Percentiles rank a stretch among this genome's conserved stretches.
phyloP scores from a whole-genome alignment of 371 early-diverging fungal genomes.

The Blakeslea trispora region DNA sequence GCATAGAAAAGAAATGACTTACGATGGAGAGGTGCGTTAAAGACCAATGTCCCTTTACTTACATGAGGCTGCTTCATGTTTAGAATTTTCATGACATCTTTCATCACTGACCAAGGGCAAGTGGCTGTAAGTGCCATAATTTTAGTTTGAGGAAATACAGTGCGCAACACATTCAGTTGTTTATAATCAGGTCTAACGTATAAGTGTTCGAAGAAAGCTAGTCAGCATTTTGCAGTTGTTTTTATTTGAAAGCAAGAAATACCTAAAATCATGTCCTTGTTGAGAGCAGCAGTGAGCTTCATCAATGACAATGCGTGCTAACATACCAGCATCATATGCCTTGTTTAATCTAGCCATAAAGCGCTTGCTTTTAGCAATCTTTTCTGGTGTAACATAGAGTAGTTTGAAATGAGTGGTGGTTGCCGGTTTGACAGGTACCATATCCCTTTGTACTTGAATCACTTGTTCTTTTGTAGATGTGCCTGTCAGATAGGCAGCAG shows the following conservation, averaged over 20 bases:
- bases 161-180: slow-evolving; percentile 40
- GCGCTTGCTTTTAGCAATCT: slow-evolving; percentile 72
- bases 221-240: too few species aligned
- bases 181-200: slow-evolving; percentile 44
- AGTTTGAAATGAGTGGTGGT: slow-evolving; percentile 44
- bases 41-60: slow-evolving; percentile 49
- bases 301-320: slow-evolving; percentile 83
- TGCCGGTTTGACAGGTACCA: slow-evolving; percentile 33
- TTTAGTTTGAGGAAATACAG: slow-evolving; percentile 67
- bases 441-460: slow-evolving; percentile 48
- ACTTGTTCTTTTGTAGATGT: slow-evolving; percentile 57
- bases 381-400: slow-evolving; percentile 93
- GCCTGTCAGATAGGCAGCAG: slow-evolving; percentile 67
- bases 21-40: slow-evolving; percentile 59
- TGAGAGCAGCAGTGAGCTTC: slow-evolving; percentile 85
- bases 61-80: slow-evolving; percentile 48
- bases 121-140: slow-evolving; percentile 93
- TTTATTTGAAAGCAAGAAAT: too few species aligned
- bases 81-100: slow-evolving; percentile 65
- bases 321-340: slow-evolving; percentile 57
- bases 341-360: slow-evolving; percentile 70
- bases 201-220: too few species aligned
- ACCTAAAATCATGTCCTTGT: slow-evolving; percentile 89
- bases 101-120: slow-evolving; percentile 71
- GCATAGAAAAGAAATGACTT: slow-evolving; percentile 6